Evolutionary conservation across 768 basidiomycete species (phyloP).

Genomic region (Termitomyces bulborhizus): DNA sequence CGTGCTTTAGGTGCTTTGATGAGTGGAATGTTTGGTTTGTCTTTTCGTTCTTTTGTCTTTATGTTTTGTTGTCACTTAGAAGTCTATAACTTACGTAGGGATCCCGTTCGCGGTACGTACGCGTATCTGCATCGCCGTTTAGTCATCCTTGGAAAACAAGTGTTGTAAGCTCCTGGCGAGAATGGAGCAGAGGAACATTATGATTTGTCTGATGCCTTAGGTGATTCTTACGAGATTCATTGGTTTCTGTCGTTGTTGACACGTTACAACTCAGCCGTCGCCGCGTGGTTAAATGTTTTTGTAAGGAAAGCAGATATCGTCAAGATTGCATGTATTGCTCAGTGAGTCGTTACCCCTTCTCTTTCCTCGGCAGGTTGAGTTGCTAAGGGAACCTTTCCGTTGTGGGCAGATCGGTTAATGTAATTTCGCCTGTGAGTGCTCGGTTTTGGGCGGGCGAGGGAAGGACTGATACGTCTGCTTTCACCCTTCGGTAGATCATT

Average conservation of each 20-base stretch:
- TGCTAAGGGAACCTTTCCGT: background rate
- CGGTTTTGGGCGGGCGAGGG: background rate
- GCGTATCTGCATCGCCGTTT: background rate
- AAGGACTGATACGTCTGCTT: background rate
- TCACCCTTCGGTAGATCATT: conserved; percentile 25
- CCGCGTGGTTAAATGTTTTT: conserved; percentile 56
- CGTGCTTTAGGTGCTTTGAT: conserved; percentile 35
- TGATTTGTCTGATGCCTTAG: conserved; percentile 45
- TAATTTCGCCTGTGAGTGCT: conserved; percentile 36
- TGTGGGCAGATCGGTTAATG: conserved; percentile 33
- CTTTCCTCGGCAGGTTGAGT: background rate
- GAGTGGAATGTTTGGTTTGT: conserved; percentile 51
- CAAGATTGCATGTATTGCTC: conserved; percentile 57
- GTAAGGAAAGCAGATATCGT: conserved; percentile 53
- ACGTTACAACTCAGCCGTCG: conserved; percentile 34
- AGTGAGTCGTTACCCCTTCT: conserved; percentile 28
- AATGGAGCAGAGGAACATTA: conserved; percentile 49
- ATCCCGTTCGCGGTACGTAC: conserved; percentile 33
- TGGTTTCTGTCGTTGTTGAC: background rate
- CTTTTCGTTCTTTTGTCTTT: background rate
- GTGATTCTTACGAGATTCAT: conserved; percentile 12
- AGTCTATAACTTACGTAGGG: conserved; percentile 17
- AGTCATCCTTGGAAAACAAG: background rate
- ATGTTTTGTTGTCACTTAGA: background rate
- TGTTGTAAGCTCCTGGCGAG: conserved; percentile 33